Evolutionary conservation across 2,329 filamentous ascomycete species (phyloP).

Genomic region (Zymoseptoria crescenta): DNA sequence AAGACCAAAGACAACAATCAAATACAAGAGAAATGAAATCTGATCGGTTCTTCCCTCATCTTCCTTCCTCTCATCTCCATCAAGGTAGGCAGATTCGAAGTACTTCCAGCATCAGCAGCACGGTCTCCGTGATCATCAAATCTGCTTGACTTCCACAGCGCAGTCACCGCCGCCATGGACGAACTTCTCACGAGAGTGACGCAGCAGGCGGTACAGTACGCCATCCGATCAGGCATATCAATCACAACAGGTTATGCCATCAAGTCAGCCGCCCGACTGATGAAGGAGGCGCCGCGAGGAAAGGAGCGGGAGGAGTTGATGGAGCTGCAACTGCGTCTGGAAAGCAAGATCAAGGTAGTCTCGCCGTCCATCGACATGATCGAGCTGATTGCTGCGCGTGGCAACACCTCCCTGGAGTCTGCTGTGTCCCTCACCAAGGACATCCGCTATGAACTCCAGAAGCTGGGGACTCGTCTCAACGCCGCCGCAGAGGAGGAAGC

Average conservation of each 20-base stretch:
- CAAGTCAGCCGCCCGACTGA: slow-evolving; percentile 66
- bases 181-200: slow-evolving; percentile 57
- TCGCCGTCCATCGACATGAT: slow-evolving; percentile 88
- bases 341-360: slow-evolving; percentile 87
- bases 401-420: slow-evolving; percentile 75
- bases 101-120: background rate
- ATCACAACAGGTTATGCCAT: slow-evolving; percentile 82
- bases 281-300: slow-evolving; percentile 69
- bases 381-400: slow-evolving; percentile 71
- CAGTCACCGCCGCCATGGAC: slow-evolving; percentile 55
- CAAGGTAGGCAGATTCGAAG: background rate
- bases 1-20: too few relatives aligned
- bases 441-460: slow-evolving; percentile 74
- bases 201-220: slow-evolving; percentile 83
- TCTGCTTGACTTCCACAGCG: background rate
- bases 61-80: background rate
- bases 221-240: slow-evolving; percentile 77
- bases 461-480: slow-evolving; percentile 66
- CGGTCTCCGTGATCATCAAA: background rate
- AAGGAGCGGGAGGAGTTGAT: slow-evolving; percentile 61
- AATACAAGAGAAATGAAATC: background rate
- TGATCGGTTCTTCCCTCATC: background rate
- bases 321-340: slow-evolving; percentile 62
- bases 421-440: slow-evolving; percentile 76
- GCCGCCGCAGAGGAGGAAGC: slow-evolving; percentile 60